Base-by-base conservation (phyloP, 257 asterid species). In the Rauvolfia tetraphylla region DNA sequence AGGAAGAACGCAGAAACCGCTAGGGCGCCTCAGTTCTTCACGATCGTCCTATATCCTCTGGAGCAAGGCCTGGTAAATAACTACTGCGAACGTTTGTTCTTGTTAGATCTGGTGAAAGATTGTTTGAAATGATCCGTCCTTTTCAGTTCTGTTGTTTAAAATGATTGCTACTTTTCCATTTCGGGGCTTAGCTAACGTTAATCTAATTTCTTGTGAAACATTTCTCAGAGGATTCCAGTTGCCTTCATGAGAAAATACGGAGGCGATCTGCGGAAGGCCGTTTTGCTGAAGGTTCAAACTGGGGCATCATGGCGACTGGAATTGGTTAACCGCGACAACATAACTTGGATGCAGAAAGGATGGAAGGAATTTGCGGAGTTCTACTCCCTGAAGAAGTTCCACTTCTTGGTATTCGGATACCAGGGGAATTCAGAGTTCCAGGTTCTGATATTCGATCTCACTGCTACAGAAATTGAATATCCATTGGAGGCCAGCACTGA, bases 191-290 rank as follows among this genome's bases (percentile, higher is more conserved):
- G 8, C 46, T 41, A 41, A 41, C 46, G 8, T 41, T 41, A 41
- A 44, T 49, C 11, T 6, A 54, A 0, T 1, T 23, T 54, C 3
- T 3, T 54, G 11, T 3, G 29, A 54, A 4, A 22, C 25, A 6
- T 15, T 49, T 49, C 14, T n/a, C 85, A 86, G 93, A 85, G 70
- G 75, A 78, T 89, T 70, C 91, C 90, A 17, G n/a, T 58, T 0
- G 74, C 56, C 22, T 89, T 84, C 69, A 51, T 34, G 41, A 72
- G 36, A 48, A 74, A 69, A 70, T 66, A 82, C 15, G 86, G 85
- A 23, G 65, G 59, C 4, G 46, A 46, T 56, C 66, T 89, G 59
- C 70, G 73, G 14, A 78, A 78, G 56, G n/a, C 20, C 11, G 80
- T 83, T 7, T 78, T n/a, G 22, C 76, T 89, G 57, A 85, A 79